Evolutionary conservation across 805 yeast species (phyloP).

Genomic region (Yamadazyma philogaea): DNA sequence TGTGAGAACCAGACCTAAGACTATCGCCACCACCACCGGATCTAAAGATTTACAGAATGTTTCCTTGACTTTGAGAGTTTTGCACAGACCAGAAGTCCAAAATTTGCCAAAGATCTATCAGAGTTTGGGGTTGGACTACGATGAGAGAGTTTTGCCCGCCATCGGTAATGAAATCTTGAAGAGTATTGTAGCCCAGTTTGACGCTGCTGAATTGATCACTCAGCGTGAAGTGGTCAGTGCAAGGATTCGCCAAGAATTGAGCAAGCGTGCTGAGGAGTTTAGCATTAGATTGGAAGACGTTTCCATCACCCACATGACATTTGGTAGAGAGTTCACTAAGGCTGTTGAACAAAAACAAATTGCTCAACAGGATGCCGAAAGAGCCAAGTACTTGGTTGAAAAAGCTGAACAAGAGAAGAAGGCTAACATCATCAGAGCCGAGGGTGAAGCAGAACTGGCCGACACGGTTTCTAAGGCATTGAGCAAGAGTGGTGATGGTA

Average conservation of each 20-base stretch:
- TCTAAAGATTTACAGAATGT: conserved; percentile 97
- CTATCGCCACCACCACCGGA: conserved; percentile 91
- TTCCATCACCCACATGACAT: conserved; percentile 95
- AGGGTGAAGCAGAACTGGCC: conserved; percentile 99
- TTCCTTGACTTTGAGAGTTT: conserved; percentile 83
- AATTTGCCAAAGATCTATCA: conserved; percentile 86
- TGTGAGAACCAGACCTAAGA: conserved; percentile 92
- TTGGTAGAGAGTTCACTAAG: conserved; percentile 93
- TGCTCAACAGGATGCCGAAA: conserved; percentile 98
- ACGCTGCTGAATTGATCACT: conserved; percentile 94
- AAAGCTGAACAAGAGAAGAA: conserved; percentile 97
- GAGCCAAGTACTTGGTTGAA: conserved; percentile 90
- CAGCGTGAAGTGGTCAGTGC: conserved; percentile 94
- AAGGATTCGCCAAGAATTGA: conserved; percentile 81
- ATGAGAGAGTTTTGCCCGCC: conserved; percentile 88
- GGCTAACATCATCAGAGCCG: conserved; percentile 94
- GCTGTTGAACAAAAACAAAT: conserved; percentile 99
- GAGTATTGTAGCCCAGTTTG: conserved; percentile 88
- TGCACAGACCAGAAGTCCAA: conserved; percentile 89
- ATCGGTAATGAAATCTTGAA: conserved; percentile 90
- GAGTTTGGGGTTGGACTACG: conserved; percentile 88
- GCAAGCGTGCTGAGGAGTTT: conserved; percentile 81
- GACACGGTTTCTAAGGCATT: conserved; percentile 91
- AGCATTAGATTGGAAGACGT: conserved; percentile 93
- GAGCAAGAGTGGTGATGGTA: conserved; percentile 92